These are phyloP conservation scores for Cryphonectria carpinicola DNA, from an alignment of 2,329 filamentous ascomycete genomes.

Conservation along the genomic window DNA sequence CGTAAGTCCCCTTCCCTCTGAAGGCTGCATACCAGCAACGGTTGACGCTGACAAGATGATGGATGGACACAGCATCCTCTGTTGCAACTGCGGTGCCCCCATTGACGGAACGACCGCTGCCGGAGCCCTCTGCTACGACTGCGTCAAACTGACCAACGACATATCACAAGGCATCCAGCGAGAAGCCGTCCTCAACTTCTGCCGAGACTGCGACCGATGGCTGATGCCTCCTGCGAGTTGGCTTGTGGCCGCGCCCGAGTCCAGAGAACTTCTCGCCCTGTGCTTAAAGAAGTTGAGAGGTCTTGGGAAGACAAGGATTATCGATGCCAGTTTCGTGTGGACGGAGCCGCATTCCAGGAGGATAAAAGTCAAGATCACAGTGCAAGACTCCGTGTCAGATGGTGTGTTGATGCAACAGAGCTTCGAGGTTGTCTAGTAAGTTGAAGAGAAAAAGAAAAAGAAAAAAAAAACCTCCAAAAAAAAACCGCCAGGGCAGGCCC, in stretches of 20 bases:
- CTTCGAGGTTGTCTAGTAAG: slow-evolving; percentile 84
- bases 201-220: slow-evolving; percentile 94
- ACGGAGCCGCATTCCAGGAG: slow-evolving; percentile 94
- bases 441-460: no score
- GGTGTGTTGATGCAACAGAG: slow-evolving; percentile 81
- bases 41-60: slow-evolving; percentile 1
- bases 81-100: slow-evolving; percentile 94
- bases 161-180: slow-evolving; percentile 89
- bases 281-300: slow-evolving; percentile 88
- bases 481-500: no score
- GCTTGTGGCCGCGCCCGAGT: slow-evolving; percentile 84
- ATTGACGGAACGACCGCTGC: slow-evolving; percentile 89
- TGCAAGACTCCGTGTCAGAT: slow-evolving; percentile 71
- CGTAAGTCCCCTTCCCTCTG: slow-evolving; percentile 39
- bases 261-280: slow-evolving; percentile 86
- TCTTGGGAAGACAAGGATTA: slow-evolving; percentile 86
- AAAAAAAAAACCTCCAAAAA: no score
- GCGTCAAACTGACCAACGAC: slow-evolving; percentile 91
- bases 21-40: not conserved
- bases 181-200: slow-evolving; percentile 88
- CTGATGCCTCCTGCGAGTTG: slow-evolving; percentile 83
- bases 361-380: slow-evolving; percentile 92
- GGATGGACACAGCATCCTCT: slow-evolving; percentile 74
- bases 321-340: slow-evolving; percentile 97
- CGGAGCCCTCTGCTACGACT: slow-evolving; percentile 93